These are phyloP conservation scores for Wickerhamiella vanderwaltii DNA, from an alignment of 805 yeast genomes.

Conservation along the genomic window DNA sequence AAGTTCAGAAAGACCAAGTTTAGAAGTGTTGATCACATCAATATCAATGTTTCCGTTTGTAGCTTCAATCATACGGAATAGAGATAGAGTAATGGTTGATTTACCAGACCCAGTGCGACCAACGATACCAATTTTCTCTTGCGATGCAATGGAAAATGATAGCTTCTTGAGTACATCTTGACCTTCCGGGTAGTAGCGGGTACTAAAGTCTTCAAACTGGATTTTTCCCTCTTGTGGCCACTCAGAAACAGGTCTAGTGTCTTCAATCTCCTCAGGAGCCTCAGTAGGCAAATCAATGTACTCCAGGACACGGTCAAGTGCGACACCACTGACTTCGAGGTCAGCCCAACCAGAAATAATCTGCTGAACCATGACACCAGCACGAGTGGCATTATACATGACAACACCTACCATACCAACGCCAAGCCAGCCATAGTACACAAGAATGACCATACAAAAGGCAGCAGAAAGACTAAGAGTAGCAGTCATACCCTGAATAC, in stretches of 20 bases:
- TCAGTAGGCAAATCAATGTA: conserved; percentile 68
- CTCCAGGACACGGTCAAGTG: conserved; percentile 75
- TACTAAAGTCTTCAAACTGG: conserved; percentile 55
- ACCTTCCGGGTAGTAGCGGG: conserved; percentile 68
- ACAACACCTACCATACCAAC: conserved; percentile 87
- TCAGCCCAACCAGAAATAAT: conserved; percentile 88
- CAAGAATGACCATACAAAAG: conserved; percentile 53
- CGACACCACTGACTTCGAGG: conserved; percentile 83
- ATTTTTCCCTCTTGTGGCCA: conserved; percentile 74
- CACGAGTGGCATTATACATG: conserved; percentile 72
- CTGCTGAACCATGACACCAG: conserved; percentile 80
- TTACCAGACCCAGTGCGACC: conserved; percentile 98
- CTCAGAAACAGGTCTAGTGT: conserved; percentile 47
- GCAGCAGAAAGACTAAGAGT: conserved; percentile 69
- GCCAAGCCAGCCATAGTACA: conserved; percentile 46
- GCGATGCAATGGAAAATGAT: conserved; percentile 46
- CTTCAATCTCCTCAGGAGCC: conserved; percentile 62
- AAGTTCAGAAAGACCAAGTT: conserved; percentile 63
- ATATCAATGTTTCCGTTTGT: conserved; percentile 57
- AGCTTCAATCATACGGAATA: conserved; percentile 75
- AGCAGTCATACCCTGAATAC: conserved; percentile 77
- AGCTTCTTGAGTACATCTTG: conserved; percentile 66
- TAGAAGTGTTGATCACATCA: conserved; percentile 56
- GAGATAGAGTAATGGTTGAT: conserved; percentile 69
- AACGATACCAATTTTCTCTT: conserved; percentile 86